Evolutionary conservation across 805 yeast genomes (phyloP), one percentile per base, ranked within the genome.

Genomic region (Ogataea haglerorum): DNA sequence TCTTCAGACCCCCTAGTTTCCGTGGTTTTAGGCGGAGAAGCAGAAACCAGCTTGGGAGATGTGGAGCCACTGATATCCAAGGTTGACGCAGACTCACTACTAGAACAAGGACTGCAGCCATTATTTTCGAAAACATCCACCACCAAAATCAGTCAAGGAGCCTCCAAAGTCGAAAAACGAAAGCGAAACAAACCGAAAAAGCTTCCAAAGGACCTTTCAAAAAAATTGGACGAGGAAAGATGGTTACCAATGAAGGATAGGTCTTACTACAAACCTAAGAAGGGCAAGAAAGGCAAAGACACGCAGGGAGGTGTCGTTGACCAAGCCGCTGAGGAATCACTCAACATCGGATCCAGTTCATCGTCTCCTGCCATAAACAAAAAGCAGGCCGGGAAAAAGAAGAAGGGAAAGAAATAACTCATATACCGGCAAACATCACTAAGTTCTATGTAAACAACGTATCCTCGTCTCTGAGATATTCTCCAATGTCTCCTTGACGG

Each of bases 401-500:
- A 57, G 54, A 61, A 60, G 46, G 61, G 61, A n/a, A 57, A 48
- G 36, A 52, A 54, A 45, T 34, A 34, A 25, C 25, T 26, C 23
- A 21, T 27, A 17, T 36, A 40, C 34, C 39, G 22, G 38, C 31
- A 34, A 34, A 22, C 33, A 35, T 34, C 46, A 42, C 7, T 19
- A 33, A 46, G 36, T 30, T 43, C 56, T 70, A 89, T 18, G 96
- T 86, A 60, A 91, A 91, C 52, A 91, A 68, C 29, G 96, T 88
- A 65, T 93, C 98, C 72, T 93, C 99, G 57, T 93, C 98, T 76
- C 99, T 89, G 59, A 93, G 73, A 59, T 88, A 93, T 66, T 93
- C 99, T 49, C 99, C 99, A 51, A 93, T 87, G 70, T 93, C 99
- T 51, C 95, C 86, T 63, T 93, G 99, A 75, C 99, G 82, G 64